Evolutionary conservation across 352 stramenopile species (phyloP).

Genomic region (Phytophthora ohioensis): DNA sequence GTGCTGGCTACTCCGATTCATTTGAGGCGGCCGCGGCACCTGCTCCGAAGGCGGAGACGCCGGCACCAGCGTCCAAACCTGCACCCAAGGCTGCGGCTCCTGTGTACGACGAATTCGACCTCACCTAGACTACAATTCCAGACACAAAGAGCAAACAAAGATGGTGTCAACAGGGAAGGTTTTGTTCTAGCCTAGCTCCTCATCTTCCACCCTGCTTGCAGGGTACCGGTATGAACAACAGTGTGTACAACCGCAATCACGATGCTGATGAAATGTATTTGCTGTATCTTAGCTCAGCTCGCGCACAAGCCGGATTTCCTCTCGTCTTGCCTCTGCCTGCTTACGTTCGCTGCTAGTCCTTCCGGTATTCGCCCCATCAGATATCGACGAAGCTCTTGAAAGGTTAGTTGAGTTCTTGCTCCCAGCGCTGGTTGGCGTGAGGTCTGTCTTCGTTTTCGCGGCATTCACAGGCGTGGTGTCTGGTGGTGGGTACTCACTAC

Average conservation of each 20-base stretch:
- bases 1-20: constrained; percentile 24
- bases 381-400: constrained; percentile 15
- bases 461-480: constrained; percentile 22
- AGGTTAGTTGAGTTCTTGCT: constrained; percentile 8
- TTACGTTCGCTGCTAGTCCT: constrained; percentile 52
- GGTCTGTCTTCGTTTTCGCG: constrained; percentile 38
- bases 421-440: constrained; percentile 31
- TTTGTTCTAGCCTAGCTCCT: constrained; percentile 17
- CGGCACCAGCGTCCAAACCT: constrained; percentile 25
- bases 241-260: not conserved
- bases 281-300: constrained; percentile 49
- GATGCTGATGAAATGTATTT: constrained; percentile 31
- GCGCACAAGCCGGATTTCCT: constrained; percentile 71
- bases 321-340: constrained; percentile 45
- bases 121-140: constrained; percentile 57
- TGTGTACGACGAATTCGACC: constrained; percentile 76
- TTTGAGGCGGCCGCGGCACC: constrained; percentile 27
- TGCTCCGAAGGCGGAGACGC: constrained; percentile 22
- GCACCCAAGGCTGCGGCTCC: constrained; percentile 23
- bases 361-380: constrained; percentile 14
- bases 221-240: constrained; percentile 14
- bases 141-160: constrained; percentile 11
- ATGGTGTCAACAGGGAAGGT: constrained; percentile 17
- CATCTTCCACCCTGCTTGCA: constrained; percentile 5
- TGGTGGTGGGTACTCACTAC: constrained; percentile 20